Evolutionary conservation across 495 filamentous ascomycete genomes (phyloP).

Genomic region (Penicillium flavigenum): DNA sequence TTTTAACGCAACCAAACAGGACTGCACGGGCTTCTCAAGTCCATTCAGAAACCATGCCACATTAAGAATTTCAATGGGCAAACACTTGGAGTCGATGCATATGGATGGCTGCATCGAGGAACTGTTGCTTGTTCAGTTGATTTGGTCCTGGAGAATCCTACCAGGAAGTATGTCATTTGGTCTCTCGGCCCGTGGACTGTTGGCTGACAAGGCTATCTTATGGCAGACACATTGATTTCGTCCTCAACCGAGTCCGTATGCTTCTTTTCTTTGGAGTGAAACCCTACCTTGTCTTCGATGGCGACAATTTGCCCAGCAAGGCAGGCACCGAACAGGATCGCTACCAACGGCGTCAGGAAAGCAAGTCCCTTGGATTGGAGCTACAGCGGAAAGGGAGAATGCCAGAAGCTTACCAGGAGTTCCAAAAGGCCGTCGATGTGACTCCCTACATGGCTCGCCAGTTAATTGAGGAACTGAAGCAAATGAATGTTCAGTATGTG

Average conservation of each 20-base stretch:
- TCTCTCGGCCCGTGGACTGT: neutral
- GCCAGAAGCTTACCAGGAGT: slow-evolving; percentile 76
- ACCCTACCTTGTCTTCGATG: slow-evolving; percentile 94
- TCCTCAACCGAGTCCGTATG: slow-evolving; percentile 89
- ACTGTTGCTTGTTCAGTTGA: slow-evolving; percentile 89
- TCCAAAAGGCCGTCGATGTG: slow-evolving; percentile 95
- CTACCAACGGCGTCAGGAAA: slow-evolving; percentile 66
- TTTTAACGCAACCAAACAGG: slow-evolving; percentile 49
- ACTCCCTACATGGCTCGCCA: slow-evolving; percentile 92
- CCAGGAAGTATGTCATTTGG: slow-evolving; percentile 63
- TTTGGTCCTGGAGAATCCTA: slow-evolving; percentile 82
- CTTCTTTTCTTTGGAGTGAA: slow-evolving; percentile 86
- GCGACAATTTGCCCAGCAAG: slow-evolving; percentile 93
- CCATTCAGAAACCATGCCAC: slow-evolving; percentile 85
- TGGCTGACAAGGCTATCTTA: slow-evolving; percentile 13
- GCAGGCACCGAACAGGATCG: slow-evolving; percentile 81
- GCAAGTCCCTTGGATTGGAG: slow-evolving; percentile 71
- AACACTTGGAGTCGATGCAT: slow-evolving; percentile 90
- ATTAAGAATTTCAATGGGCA: slow-evolving; percentile 85
- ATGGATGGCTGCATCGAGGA: slow-evolving; percentile 97
- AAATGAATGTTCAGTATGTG: slow-evolving; percentile 74
- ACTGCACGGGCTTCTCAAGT: slow-evolving; percentile 88
- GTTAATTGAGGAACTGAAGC: slow-evolving; percentile 88
- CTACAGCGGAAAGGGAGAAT: slow-evolving; percentile 74
- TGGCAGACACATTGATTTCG: slow-evolving; percentile 83